Evolutionary conservation across 306 rosid genomes (phyloP).

Genomic region (Lagenaria siceraria): DNA sequence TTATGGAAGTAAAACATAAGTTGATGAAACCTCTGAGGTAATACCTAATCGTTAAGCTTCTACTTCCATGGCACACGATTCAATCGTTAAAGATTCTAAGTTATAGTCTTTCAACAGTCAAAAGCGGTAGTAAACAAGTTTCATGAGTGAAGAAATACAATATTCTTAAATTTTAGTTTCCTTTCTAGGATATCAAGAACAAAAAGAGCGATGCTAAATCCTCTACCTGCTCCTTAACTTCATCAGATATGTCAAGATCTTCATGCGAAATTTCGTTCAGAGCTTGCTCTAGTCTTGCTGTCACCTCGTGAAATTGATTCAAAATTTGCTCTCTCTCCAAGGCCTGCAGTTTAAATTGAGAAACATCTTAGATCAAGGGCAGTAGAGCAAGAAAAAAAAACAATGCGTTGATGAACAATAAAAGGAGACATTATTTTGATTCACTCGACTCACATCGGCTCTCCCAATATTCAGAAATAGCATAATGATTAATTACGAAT

Average conservation of each 20-base stretch:
- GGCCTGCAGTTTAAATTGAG: conserved; percentile 32
- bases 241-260: conserved; percentile 83
- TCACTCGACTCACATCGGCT: neutral
- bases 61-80: neutral
- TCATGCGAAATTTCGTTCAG: conserved; percentile 58
- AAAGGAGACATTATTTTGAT: neutral
- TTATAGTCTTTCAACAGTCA: neutral
- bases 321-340: conserved; percentile 64
- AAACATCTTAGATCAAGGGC: neutral
- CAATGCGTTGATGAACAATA: neutral
- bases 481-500: neutral
- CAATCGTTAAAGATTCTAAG: neutral
- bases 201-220: neutral
- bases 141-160: neutral
- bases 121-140: neutral
- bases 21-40: neutral
- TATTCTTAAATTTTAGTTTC: neutral
- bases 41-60: neutral
- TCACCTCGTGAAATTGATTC: conserved; percentile 54
- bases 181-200: neutral
- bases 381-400: neutral
- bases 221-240: conserved; percentile 92
- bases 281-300: conserved; percentile 58
- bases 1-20: neutral
- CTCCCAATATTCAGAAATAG: neutral